Evolutionary conservation across 2,329 filamentous ascomycete genomes (phyloP).

Genomic region (Xylariaceae sp.): DNA sequence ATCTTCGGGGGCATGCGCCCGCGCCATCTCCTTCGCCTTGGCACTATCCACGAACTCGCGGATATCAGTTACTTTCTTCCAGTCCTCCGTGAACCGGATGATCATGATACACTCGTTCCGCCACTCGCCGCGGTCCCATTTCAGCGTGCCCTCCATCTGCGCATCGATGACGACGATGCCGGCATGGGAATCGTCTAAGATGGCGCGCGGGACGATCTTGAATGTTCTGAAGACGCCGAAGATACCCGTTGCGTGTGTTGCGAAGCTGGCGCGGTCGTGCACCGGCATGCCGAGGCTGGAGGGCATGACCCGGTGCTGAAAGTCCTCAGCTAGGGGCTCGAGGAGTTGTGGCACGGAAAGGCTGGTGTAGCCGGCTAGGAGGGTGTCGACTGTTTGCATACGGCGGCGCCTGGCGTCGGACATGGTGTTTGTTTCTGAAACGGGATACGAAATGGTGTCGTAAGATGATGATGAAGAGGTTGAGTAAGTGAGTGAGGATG

Average conservation of each 20-base stretch:
- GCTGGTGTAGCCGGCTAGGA: conserved; percentile 37
- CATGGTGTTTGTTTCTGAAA: not conserved
- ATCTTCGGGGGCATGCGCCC: conserved; percentile 29
- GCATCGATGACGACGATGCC: conserved; percentile 36
- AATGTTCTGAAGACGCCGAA: conserved; percentile 40
- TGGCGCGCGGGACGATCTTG: conserved; percentile 34
- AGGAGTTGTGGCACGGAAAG: conserved; percentile 37
- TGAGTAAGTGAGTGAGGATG: not conserved
- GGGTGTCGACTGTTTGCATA: conserved; percentile 13
- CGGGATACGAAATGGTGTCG: not conserved
- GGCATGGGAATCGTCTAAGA: conserved; percentile 31
- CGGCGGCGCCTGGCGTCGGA: conserved; percentile 1
- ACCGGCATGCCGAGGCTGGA: conserved; percentile 36
- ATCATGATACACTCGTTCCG: conserved; percentile 34
- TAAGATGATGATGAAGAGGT: no score
- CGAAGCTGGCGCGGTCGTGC: conserved; percentile 35
- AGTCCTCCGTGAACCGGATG: conserved; percentile 29
- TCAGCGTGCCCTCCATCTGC: conserved; percentile 32
- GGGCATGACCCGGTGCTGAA: conserved; percentile 38
- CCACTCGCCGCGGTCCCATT: conserved; percentile 25
- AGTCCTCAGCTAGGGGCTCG: conserved; percentile 32
- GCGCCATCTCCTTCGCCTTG: conserved; percentile 35
- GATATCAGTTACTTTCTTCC: conserved; percentile 25
- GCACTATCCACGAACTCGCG: conserved; percentile 40
- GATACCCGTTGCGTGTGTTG: conserved; percentile 36